Evolutionary conservation across 140 eudicot genomes (phyloP).

Genomic region (Anethum foeniculum): DNA sequence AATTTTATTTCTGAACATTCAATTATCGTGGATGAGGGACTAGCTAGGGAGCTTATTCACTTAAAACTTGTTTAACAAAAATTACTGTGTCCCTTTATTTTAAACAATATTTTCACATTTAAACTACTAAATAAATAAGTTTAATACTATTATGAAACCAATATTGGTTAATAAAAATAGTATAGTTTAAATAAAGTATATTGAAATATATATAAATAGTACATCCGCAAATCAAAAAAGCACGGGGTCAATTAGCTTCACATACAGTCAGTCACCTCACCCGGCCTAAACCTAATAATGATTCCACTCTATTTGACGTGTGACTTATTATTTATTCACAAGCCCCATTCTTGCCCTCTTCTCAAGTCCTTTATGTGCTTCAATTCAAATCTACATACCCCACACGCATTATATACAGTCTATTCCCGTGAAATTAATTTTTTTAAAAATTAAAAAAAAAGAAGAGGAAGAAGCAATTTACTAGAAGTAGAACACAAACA

Average conservation of each 20-base stretch:
- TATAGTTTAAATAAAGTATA: no score
- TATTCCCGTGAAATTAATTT: background rate
- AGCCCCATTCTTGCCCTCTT: background rate
- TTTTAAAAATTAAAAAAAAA: background rate
- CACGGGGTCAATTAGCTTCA: conserved; percentile 2
- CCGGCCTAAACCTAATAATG: no score
- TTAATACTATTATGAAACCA: no score
- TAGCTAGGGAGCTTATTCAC: no score
- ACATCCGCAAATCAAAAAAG: background rate
- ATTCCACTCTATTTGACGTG: background rate
- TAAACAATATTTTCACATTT: no score
- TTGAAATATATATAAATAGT: no score
- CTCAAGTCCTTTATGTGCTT: background rate
- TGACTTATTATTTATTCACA: background rate
- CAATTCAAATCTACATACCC: background rate
- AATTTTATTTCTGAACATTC: no score
- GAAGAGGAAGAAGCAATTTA: background rate
- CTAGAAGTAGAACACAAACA: background rate
- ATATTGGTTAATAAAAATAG: no score
- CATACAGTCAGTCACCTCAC: background rate
- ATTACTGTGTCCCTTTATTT: no score
- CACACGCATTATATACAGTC: background rate
- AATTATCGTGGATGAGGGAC: no score
- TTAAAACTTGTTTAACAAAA: no score
- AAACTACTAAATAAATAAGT: no score